Base-by-base conservation (phyloP, 176 grass and related monocot genomes). In the Aegilops umbellulata region DNA sequence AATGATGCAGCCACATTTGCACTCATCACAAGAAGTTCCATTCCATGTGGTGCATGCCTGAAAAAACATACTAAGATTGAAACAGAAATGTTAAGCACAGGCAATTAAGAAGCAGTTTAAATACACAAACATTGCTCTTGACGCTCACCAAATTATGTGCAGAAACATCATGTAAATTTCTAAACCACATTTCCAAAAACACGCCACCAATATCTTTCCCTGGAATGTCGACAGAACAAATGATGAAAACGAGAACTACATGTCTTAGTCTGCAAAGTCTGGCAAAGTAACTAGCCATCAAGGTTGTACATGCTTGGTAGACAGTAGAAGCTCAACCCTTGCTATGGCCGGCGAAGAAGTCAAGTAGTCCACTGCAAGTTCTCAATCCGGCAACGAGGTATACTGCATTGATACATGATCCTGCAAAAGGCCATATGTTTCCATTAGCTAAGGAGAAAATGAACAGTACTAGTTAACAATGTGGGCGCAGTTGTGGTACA, bases 71-170 rank as follows among this genome's bases (percentile, higher is more conserved):
- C 82, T 84, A 82, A 64, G 10, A 88, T 77, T 55, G 72, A 75
- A 58, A 67, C 15, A 82, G 10, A 67, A 46, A 44, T 34, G 78
- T 88, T 88, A 85, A 91, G 86, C 64, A 47, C n/a, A 27, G 4
- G 72, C 41, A 85, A 86, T 66, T 27, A 3, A 64, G 65, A 72
- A 79, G 60, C 55, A 74, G 41, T 78, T 73, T n/a, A 25, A 82
- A 49, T 82, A 30, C 42, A 81, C 55, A 77, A 82, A 32, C 76
- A 82, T 91, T 64, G 49, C 65, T 85, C 64, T 82, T 91, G 77
- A 72, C 30, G 82, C 86, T 91, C 90, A 88, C 90, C 90, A 88
- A 82, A 88, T 67, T 85, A 69, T 49, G 38, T 46, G 86, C 34
- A 88, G 83, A 85, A 86, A 92, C 78, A 88, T 81, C 64, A 83